Conservation (phyloP, 1,284 basidiomycete species). For the Rhodotorula sp. region DNA sequence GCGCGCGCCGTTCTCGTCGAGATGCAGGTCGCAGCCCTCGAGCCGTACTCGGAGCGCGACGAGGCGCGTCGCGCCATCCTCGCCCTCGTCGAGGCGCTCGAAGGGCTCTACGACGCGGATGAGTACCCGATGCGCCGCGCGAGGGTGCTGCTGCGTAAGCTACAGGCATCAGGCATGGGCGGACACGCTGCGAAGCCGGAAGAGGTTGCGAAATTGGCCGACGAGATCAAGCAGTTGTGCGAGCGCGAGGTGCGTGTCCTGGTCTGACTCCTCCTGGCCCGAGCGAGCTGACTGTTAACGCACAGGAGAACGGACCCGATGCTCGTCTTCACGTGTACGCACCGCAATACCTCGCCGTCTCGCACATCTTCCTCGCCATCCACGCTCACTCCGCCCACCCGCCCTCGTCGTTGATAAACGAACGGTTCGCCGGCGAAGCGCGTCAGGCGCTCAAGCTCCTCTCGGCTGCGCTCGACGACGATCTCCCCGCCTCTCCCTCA, state of each 20-base stretch:
- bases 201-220: constrained; percentile 33
- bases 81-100: constrained; percentile 24
- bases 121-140: constrained; percentile 45
- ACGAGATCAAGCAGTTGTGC: constrained; percentile 42
- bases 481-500: constrained; percentile 46
- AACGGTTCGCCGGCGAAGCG: constrained; percentile 28
- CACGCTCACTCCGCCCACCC: constrained; percentile 31
- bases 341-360: constrained; percentile 41
- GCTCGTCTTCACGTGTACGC: constrained; percentile 23
- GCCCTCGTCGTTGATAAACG: background rate
- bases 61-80: constrained; percentile 10
- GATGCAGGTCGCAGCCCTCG: constrained; percentile 26
- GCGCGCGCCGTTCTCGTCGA: constrained; percentile 24
- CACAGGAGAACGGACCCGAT: constrained; percentile 35
- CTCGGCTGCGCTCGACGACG: constrained; percentile 52
- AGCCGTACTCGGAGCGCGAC: constrained; percentile 14
- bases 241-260: constrained; percentile 4
- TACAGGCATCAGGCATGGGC: constrained; percentile 31
- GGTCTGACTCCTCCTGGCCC: background rate
- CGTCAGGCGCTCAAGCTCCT: constrained; percentile 46
- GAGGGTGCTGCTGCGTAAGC: constrained; percentile 26
- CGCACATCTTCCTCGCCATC: constrained; percentile 45
- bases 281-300: background rate
- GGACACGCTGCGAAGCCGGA: constrained; percentile 33
- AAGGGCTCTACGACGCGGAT: constrained; percentile 44